Evolutionary conservation across 2,329 filamentous ascomycete genomes (phyloP).

Genomic region (Colletotrichum tamarilloi): DNA sequence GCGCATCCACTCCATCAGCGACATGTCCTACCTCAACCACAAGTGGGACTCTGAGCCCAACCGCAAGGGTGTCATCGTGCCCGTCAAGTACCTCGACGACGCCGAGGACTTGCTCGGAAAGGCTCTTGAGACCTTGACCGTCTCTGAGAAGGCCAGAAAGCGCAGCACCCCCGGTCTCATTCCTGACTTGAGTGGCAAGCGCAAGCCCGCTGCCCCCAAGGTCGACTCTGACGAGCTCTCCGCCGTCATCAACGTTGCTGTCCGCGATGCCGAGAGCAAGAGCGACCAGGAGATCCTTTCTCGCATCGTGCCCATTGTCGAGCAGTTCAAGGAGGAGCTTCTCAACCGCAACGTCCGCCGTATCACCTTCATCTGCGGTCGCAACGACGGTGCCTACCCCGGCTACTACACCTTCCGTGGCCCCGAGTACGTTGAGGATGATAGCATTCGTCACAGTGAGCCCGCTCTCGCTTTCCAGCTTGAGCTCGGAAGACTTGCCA

Average conservation of each 20-base stretch:
- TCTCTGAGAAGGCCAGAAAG: conserved; percentile 67
- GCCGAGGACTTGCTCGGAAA: conserved; percentile 87
- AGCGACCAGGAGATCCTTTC: conserved; percentile 84
- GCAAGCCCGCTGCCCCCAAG: conserved; percentile 66
- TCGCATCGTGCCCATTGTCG: conserved; percentile 80
- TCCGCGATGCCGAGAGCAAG: conserved; percentile 86
- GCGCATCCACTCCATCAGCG: conserved; percentile 93
- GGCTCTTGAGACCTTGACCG: conserved; percentile 85
- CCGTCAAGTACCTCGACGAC: conserved; percentile 93
- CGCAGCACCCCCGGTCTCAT: conserved; percentile 68
- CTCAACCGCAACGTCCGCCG: conserved; percentile 85
- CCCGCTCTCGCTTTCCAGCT: conserved; percentile 98
- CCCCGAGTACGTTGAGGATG: conserved; percentile 87
- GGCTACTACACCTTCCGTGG: conserved; percentile 99
- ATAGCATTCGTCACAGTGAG: conserved; percentile 96
- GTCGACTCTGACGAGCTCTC: conserved; percentile 82
- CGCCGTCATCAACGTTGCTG: conserved; percentile 91
- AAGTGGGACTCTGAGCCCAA: conserved; percentile 80
- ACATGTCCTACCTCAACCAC: conserved; percentile 88
- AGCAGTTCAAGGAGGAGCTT: conserved; percentile 86
- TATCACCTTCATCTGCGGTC: conserved; percentile 95
- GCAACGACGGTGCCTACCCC: conserved; percentile 92
- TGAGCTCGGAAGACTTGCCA: conserved; percentile 90
- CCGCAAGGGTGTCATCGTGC: conserved; percentile 93
- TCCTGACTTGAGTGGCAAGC: conserved; percentile 79